Evolutionary conservation across 495 filamentous ascomycete genomes (phyloP), one percentile per base, ranked within the genome.

Genomic region (Immersiella caudata): DNA sequence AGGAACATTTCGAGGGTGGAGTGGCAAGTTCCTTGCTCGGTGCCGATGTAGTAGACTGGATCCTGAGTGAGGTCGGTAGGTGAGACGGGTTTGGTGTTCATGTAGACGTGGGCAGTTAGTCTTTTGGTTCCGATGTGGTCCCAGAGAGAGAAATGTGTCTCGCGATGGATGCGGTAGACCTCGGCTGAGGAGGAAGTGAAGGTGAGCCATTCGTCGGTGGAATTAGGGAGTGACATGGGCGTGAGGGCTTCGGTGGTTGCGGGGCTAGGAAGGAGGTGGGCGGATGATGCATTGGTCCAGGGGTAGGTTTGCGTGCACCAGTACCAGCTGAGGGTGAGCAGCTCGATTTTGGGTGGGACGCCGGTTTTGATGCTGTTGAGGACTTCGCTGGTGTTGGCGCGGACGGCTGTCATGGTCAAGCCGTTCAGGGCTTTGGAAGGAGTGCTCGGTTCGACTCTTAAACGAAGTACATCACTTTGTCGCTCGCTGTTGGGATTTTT

Each of bases 321-420:
- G 64, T 61, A 50, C 57, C 27, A 62, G 29, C 59, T 26, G 29
- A 62, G 59, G 29, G 29, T 49, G 29, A 62, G 35, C 29, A 46
- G 59, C 33, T 62, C 59, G 20, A 49, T 16, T 9, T 40, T 49
- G 3, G 59, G 59, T 9, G 11, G 35, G 18, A 14, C 18, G 5
- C 59, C 35, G 8, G 20, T 12, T 20, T 24, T 7, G 59, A 62
- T 62, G 35, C 33, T 46, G 6, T 62, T n/a, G 29, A 62, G 33
- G 29, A 62, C 59, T 6, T 40, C 29, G 20, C 3, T 62, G 16
- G 8, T 62, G 59, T 62, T 40, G 29, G 35, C 59, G 35, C 59
- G 59, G 35, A 62, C 16, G 59, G 59, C 59, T 11, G 59, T 62
- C 59, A 62, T 62, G 27, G 29, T 62, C 2, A 62, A 20, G 59